Percentiles rank a stretch among this genome's conserved stretches.
These are phyloP conservation scores for Carex kokanica DNA, from an alignment of 176 grass and related monocot species.

Conservation along the genomic window DNA sequence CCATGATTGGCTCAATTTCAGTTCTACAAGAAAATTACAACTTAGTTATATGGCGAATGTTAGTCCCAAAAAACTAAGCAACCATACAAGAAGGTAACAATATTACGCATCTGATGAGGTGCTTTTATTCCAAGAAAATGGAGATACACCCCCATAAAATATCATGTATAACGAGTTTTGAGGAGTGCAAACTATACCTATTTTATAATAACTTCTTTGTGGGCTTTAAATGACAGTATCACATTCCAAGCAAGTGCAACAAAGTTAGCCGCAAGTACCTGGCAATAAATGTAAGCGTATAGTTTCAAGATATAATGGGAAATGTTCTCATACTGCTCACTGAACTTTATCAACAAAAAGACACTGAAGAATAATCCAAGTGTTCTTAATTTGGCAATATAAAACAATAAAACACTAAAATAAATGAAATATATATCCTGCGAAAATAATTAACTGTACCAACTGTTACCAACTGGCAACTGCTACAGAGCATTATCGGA, in stretches of 20 bases:
- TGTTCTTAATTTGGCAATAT: not conserved
- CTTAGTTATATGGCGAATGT: not conserved
- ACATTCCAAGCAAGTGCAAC: slow-evolving; percentile 79
- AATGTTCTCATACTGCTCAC: not conserved
- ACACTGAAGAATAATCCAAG: not conserved
- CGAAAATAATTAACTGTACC: not conserved
- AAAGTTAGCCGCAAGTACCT: slow-evolving; percentile 80
- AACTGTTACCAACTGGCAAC: not conserved
- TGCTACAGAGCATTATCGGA: not conserved
- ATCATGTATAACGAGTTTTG: not conserved
- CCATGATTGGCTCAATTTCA: not conserved
- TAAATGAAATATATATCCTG: not conserved
- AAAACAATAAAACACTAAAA: not conserved
- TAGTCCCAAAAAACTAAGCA: not conserved
- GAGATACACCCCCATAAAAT: not conserved
- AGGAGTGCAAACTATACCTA: slow-evolving; percentile 36
- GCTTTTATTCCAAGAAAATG: not conserved
- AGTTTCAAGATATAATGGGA: not conserved
- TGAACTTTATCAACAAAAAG: not conserved
- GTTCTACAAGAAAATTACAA: not conserved
- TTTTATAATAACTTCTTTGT: slow-evolving; percentile 58
- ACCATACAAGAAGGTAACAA: not conserved
- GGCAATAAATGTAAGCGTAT: not conserved
- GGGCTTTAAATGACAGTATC: slow-evolving; percentile 87
- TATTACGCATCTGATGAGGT: not conserved